Conservation (phyloP, 441 rosid genomes). For the Populus hybrid region DNA sequence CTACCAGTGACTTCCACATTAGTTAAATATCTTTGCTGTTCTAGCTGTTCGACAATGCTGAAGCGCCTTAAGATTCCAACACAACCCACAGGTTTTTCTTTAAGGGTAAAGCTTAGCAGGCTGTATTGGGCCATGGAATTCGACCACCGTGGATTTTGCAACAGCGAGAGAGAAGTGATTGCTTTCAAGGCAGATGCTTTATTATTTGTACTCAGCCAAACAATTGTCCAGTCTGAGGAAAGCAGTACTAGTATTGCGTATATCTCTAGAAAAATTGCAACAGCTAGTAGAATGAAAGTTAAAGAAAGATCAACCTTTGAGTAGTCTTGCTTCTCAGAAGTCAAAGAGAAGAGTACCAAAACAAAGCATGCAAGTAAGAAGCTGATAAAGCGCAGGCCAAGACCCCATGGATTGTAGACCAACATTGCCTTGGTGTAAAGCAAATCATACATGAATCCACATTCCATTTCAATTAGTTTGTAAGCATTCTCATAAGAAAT, state of each 20-base stretch:
- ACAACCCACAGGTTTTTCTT: neutral
- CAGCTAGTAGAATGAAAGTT: constrained; percentile 18
- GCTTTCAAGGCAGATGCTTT: neutral
- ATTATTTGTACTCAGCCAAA: constrained; percentile 12
- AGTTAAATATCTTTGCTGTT: neutral
- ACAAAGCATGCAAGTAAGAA: constrained; percentile 8
- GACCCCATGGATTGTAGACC: constrained; percentile 6
- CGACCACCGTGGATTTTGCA: constrained; percentile 19
- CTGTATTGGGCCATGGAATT: constrained; percentile 21
- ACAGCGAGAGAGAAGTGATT: neutral
- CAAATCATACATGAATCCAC: constrained; percentile 31
- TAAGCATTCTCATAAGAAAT: constrained; percentile 8
- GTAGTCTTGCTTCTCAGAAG: neutral
- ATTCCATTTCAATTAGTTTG: constrained; percentile 26
- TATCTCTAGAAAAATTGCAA: constrained; percentile 22
- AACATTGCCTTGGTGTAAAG: constrained; percentile 26
- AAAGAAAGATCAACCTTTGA: neutral
- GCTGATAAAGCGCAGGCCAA: constrained; percentile 21
- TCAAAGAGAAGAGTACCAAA: constrained; percentile 11
- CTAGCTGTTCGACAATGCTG: neutral
- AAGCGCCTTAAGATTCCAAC: neutral
- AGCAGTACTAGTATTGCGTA: constrained; percentile 10
- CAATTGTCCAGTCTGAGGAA: constrained; percentile 20
- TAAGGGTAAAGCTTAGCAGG: constrained; percentile 14
- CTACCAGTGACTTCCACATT: neutral